Evolutionary conservation across 371 early-diverging fungal genomes (phyloP).

Genomic region (Haplosporangium sp.): DNA sequence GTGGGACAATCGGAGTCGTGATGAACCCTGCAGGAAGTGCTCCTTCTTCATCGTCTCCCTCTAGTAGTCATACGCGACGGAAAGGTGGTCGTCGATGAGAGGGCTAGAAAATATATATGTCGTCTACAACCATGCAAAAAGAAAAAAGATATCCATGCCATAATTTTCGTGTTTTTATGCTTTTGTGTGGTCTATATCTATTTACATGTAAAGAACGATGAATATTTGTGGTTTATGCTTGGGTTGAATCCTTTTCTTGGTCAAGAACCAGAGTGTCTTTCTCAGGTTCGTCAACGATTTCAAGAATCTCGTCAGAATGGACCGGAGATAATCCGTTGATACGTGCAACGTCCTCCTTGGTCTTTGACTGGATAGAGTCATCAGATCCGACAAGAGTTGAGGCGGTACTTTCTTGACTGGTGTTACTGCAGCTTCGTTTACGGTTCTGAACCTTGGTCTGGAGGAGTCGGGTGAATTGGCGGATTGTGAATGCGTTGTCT

Average conservation of each 20-base stretch:
- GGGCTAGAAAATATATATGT: background rate
- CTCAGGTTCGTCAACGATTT: too few species aligned
- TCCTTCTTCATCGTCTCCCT: slow-evolving; percentile 10
- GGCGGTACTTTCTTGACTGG: slow-evolving; percentile 21
- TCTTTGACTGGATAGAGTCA: slow-evolving; percentile 4
- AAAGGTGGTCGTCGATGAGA: slow-evolving; percentile 35
- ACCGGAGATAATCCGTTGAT: background rate
- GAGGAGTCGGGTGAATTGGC: background rate
- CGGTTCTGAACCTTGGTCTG: slow-evolving; percentile 9
- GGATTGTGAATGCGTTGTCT: background rate
- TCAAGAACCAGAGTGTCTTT: too few species aligned
- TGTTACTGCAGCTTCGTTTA: slow-evolving; percentile 24
- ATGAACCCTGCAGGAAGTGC: slow-evolving; percentile 6
- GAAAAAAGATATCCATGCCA: background rate
- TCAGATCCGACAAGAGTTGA: slow-evolving; percentile 35
- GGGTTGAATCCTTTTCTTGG: too few species aligned
- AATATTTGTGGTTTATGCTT: too few species aligned
- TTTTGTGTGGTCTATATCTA: too few species aligned
- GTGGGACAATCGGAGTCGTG: slow-evolving; percentile 38
- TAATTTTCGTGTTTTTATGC: too few species aligned
- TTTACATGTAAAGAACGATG: too few species aligned
- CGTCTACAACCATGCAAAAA: background rate
- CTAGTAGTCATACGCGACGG: slow-evolving; percentile 34
- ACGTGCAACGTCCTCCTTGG: background rate
- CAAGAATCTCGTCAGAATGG: too few species aligned